phyloP scores from a whole-genome alignment of 495 filamentous ascomycete genomes.

The Halenospora varia region DNA sequence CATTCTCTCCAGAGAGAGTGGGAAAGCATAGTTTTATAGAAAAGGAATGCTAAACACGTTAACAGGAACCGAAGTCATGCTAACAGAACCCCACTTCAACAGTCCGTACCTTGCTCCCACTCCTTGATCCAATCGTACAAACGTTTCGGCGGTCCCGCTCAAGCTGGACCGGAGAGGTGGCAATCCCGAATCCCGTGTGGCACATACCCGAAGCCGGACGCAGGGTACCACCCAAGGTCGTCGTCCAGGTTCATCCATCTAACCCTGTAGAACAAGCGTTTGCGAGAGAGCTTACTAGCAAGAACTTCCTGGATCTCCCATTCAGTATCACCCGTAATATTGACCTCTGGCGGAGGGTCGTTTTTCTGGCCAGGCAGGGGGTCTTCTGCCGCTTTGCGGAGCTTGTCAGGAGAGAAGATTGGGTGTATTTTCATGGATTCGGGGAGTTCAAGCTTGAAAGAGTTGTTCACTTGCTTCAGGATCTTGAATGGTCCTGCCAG shows the following conservation, averaged over 20 bases:
- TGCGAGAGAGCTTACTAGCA: neutral
- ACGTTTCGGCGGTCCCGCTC: neutral
- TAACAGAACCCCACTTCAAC: too few relatives aligned
- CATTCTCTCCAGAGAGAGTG: too few relatives aligned
- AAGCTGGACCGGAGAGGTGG: neutral
- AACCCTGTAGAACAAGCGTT: neutral
- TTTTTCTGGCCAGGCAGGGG: neutral
- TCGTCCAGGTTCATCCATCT: neutral
- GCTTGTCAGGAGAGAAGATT: neutral
- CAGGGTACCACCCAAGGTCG: neutral
- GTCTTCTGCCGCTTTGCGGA: neutral
- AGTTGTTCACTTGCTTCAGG: neutral
- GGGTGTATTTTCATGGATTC: neutral
- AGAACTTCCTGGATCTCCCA: neutral
- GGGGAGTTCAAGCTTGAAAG: neutral
- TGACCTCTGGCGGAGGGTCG: neutral
- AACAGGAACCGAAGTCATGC: too few relatives aligned
- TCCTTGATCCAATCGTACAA: too few relatives aligned
- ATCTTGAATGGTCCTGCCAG: neutral
- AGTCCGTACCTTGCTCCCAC: too few relatives aligned
- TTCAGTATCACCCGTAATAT: neutral
- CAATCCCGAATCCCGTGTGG: neutral
- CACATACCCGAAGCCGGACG: neutral
- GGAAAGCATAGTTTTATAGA: too few relatives aligned
- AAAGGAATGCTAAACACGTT: too few relatives aligned